Base-by-base conservation (phyloP, 495 filamentous ascomycete species). In the Pyronema omphalodes region DNA sequence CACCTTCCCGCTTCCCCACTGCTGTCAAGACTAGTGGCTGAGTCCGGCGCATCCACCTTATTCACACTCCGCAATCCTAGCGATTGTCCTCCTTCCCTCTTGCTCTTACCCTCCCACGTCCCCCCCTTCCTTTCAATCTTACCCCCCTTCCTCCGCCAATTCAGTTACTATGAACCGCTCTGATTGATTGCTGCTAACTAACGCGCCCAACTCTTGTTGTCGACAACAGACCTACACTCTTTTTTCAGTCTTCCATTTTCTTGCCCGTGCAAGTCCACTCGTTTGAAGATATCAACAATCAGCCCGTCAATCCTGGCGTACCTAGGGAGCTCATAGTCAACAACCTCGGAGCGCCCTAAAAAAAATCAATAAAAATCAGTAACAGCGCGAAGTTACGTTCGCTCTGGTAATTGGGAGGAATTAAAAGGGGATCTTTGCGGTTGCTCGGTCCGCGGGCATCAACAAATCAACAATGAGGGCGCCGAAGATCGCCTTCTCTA, bases 401-500 rank as follows among this genome's bases (percentile, higher is more conserved):
- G 15, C 15, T 12, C 11, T 41, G 15, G 36, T 35, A 50, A 50
- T 35, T 12, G 17, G 47, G 19, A 12, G 36, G 11, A 34, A 12
- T 36, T 36, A 35, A 12, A 36, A 34, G 29, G 29, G 8, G n/a
- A n/a, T 34, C 14, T 14, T 36, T 9, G 19, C 34, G 29, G 47
- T 36, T 19, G 47, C 47, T 50, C 47, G 23, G 23, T 11, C 12
- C 34, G 12, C 23, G 29, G 9, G 47, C 23, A 34, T 36, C 29
- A n/a, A 9, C 41, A 17, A 29, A 17, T 15, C 23, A 9, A 57
- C 39, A 37, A 64, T 64, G 61, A 64, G 52, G 53, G 45, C 43
- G n/a, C 57, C 61, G 54, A 44, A 57, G 41, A 56, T 57, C 55
- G 57, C 45, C 40, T 63, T 63, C 44, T 18, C 52, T 12, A 40